Evolutionary conservation across 768 basidiomycete species (phyloP).

Genomic region (Collybia sp.): DNA sequence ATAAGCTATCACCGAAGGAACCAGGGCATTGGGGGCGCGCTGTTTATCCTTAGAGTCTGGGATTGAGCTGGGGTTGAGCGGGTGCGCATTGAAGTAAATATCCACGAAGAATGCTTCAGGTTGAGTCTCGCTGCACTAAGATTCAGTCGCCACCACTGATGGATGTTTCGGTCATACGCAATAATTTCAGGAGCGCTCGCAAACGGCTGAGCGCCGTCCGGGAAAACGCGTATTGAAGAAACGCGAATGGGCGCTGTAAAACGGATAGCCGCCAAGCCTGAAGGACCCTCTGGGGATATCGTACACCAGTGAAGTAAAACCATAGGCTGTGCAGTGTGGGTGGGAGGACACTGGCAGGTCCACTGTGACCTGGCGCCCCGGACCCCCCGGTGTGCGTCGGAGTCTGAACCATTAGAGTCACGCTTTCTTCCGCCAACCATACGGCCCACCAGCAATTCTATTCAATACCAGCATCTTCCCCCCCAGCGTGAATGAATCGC

Average conservation of each 20-base stretch:
- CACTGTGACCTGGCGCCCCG: neutral
- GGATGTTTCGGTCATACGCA: constrained; percentile 39
- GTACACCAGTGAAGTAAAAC: constrained; percentile 67
- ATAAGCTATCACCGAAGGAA: constrained; percentile 69
- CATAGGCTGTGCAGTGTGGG: constrained; percentile 20
- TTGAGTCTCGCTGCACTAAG: constrained; percentile 50
- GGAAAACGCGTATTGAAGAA: constrained; percentile 65
- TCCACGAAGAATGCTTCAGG: constrained; percentile 73
- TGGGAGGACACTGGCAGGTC: constrained; percentile 1
- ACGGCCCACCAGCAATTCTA: constrained; percentile 2
- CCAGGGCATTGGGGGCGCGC: constrained; percentile 64
- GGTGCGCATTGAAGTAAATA: constrained; percentile 70
- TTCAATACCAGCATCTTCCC: constrained; percentile 2
- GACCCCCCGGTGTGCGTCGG: constrained; percentile 11
- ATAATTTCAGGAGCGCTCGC: constrained; percentile 51
- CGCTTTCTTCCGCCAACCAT: too few relatives aligned
- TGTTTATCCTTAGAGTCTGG: constrained; percentile 50
- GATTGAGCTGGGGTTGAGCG: constrained; percentile 33
- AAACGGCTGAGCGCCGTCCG: constrained; percentile 63
- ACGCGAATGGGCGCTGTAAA: constrained; percentile 66
- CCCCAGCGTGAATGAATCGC: constrained; percentile 37
- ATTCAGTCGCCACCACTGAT: constrained; percentile 7
- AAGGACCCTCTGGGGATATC: constrained; percentile 51
- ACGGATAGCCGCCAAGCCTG: constrained; percentile 64
- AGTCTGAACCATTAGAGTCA: constrained; percentile 13